These are phyloP conservation scores for Tylopilus sp. DNA, from an alignment of 768 basidiomycete genomes.

Conservation along the genomic window DNA sequence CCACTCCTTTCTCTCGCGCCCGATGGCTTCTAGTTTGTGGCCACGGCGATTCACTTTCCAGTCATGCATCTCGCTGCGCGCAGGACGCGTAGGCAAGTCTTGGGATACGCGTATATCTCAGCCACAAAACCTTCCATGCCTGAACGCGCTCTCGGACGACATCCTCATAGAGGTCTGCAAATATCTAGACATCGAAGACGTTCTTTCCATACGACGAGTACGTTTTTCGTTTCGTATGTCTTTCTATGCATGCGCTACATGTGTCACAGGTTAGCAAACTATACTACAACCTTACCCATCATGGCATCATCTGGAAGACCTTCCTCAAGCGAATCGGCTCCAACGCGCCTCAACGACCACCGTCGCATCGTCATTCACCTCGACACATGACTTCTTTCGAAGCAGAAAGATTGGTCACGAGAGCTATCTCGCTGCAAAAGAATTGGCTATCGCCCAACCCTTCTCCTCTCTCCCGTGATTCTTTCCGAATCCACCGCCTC, in stretches of 20 bases:
- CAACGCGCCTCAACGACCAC: constrained; percentile 60
- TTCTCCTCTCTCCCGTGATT: constrained; percentile 22
- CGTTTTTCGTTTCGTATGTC: constrained; percentile 5
- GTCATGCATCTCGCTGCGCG: constrained; percentile 13
- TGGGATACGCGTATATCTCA: constrained; percentile 27
- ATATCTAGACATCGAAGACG: constrained; percentile 37
- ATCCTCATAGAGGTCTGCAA: constrained; percentile 36
- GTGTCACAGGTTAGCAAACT: constrained; percentile 49
- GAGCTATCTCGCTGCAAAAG: constrained; percentile 56
- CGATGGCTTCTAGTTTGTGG: constrained; percentile 27
- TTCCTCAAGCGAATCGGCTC: constrained; percentile 51
- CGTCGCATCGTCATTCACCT: constrained; percentile 46
- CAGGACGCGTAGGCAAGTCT: constrained; percentile 14
- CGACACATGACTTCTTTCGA: constrained; percentile 34
- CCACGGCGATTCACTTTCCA: constrained; percentile 17
- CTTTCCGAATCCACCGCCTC: constrained; percentile 31
- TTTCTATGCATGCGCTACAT: background rate
- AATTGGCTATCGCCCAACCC: constrained; percentile 51
- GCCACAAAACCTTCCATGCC: constrained; percentile 23
- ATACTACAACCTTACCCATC: constrained; percentile 62
- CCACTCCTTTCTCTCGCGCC: constrained; percentile 5
- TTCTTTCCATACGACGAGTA: constrained; percentile 36
- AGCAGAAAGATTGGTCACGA: constrained; percentile 55
- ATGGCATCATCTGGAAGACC: constrained; percentile 67
- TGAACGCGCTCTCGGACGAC: constrained; percentile 35